Evolutionary conservation across 1,284 basidiomycete genomes (phyloP).

Genomic region (Apiotrichum siamense): DNA sequence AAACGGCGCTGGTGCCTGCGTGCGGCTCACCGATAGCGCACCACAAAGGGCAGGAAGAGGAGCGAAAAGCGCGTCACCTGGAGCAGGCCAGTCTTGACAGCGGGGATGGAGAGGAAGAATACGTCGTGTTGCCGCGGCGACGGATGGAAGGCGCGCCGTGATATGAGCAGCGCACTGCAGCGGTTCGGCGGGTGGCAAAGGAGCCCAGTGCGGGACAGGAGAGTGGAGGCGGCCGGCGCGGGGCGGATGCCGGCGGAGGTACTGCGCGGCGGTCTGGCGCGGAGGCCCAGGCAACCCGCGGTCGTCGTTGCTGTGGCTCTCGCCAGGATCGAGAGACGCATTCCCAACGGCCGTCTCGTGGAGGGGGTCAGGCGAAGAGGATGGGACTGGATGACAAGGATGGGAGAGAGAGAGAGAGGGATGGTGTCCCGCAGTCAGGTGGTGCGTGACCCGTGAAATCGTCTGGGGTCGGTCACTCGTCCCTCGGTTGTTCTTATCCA

Average conservation of each 20-base stretch:
- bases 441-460: too few relatives aligned
- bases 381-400: not conserved
- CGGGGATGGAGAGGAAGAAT: constrained; percentile 51
- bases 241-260: not conserved
- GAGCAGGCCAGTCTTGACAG: constrained; percentile 47
- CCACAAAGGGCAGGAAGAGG: constrained; percentile 51
- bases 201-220: not conserved
- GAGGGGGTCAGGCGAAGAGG: not conserved
- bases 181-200: not conserved
- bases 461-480: too few relatives aligned
- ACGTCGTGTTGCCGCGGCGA: constrained; percentile 43
- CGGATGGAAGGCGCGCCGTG: constrained; percentile 34
- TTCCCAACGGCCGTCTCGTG: not conserved
- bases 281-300: too few relatives aligned
- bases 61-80: constrained; percentile 47
- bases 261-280: too few relatives aligned
- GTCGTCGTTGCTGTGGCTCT: too few relatives aligned
- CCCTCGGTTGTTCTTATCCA: too few relatives aligned
- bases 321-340: not conserved
- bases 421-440: too few relatives aligned
- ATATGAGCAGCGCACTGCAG: not conserved
- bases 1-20: not conserved
- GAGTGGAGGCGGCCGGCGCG: not conserved
- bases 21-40: constrained; percentile 45
- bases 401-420: too few relatives aligned